Evolutionary conservation across 331 rosid species (phyloP), one percentile per base, ranked within the genome.

Genomic region (Pyracantha coccinea): DNA sequence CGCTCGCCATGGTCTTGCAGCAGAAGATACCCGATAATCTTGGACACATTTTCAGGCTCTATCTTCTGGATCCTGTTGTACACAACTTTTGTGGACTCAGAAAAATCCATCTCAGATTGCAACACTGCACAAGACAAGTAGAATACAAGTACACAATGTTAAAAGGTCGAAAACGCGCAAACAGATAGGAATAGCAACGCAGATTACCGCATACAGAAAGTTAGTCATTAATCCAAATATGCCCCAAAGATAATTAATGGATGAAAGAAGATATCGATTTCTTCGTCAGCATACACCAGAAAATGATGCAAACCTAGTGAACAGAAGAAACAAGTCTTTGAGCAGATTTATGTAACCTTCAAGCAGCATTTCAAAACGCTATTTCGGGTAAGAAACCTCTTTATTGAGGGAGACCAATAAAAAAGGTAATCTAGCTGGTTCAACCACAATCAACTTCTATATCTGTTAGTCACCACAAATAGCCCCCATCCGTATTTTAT

Each of bases 11-110:
- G 82, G 15, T 73, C 83, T 79, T 86, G 83, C 33, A 86, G 28
- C 54, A 86, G 38, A 55, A 86, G 79, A 60, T 80, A 80, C 5
- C 85, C 85, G 2, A 86, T 58, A 17, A 86, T 86, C 69, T 80
- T 86, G 6, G 71, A 57, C 6, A 72, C 87, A 69, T 67, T 44
- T 60, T 83, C 87, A 7, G 89, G 87, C 71, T 83, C 89, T 19
- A 78, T 5, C 54, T 72, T 72, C 64, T 64, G 85, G 65, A 86
- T 86, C 80, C 89, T 83, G 21, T 68, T 55, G 77, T 77, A 86
- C 14, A 86, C 87, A 53, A 71, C 66, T 63, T 78, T 80, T 4
- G 89, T 77, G 20, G 85, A 79, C 62, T 85, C 80, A 0, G 84
- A 63, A 69, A 85, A 79, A 73, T 82, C 88, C 88, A 85, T 85